Base-by-base conservation (phyloP, 192 early-diverging fungal species). In the Endogone sp. region DNA sequence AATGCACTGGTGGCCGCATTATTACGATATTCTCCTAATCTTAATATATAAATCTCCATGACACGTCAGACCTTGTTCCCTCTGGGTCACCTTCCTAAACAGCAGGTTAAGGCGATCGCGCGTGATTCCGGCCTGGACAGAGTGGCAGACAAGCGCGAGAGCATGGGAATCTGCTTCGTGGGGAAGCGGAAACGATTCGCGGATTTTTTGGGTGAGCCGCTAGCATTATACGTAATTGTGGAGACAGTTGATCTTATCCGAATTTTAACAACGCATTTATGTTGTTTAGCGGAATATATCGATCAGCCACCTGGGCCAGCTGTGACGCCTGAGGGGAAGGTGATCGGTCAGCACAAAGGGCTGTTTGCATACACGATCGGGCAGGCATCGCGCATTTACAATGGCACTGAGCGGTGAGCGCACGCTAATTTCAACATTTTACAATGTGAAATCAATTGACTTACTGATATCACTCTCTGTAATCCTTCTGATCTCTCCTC, bases 91-190 rank as follows among this genome's bases (percentile, higher is more conserved):
- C 71, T 94, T 49, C 64, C 58, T 6, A 99, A 99, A 74, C 25
- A 80, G 2, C 77, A 88, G 30, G 92, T 97, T 25, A 93, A 95
- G 59, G 30, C 68, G 13, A 72, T 94, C 25, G 97, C 94, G 1
- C 22, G 64, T 1, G 68, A 79, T 16, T 54, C 75, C 3, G 81
- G 84, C 1, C 78, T 98, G 16, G 60, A 70, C 3, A 88, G 83
- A 2, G 87, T 89, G 0, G 80, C 88, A 0, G 79, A 79, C 31
- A 91, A 93, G 75, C 80, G 77, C 60, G 96, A 98, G 73, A 94
- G 92, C 71, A 95, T 95, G 93, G 96, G 96, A 0, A 94, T 98
- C 22, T 98, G 96, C 65, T 97, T 98, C 85, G 88, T 98, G 3
- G 95, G 95, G 4, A 89, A 95, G 68, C 83, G 89, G 2, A 80